Percentiles rank a stretch among this genome's conserved stretches.
Conservation (phyloP, 768 basidiomycete genomes). For the Naganishia antarctica region DNA sequence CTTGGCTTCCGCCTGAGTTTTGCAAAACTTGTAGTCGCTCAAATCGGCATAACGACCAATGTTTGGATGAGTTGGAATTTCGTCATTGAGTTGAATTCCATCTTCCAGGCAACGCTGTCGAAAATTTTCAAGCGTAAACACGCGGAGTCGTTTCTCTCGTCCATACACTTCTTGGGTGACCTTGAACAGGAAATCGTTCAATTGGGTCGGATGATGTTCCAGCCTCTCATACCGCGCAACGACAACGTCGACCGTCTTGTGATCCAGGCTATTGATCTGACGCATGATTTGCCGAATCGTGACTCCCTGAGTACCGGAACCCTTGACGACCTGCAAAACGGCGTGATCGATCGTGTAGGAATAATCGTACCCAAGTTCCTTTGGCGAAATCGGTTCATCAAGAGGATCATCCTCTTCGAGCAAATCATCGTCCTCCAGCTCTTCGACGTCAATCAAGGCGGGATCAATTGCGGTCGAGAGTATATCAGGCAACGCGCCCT, state of each 20-base stretch:
- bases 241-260: conserved; percentile 68
- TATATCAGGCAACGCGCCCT: neutral
- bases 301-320: conserved; percentile 16
- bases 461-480: conserved; percentile 1
- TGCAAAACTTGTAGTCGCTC: conserved; percentile 27
- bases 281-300: conserved; percentile 14
- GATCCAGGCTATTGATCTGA: conserved; percentile 54
- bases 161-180: conserved; percentile 75
- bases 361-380: conserved; percentile 11
- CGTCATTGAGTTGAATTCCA: conserved; percentile 50
- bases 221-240: conserved; percentile 62
- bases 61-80: conserved; percentile 21
- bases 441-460: neutral
- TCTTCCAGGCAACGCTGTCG: conserved; percentile 61
- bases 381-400: conserved; percentile 3
- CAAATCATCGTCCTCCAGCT: conserved; percentile 1
- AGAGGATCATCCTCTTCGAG: conserved; percentile 16
- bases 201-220: conserved; percentile 62
- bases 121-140: conserved; percentile 71
- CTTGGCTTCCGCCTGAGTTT: conserved; percentile 8
- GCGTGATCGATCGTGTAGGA: conserved; percentile 14
- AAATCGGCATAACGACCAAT: conserved; percentile 36
- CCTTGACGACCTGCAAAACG: conserved; percentile 8
- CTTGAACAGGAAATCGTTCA: conserved; percentile 65
- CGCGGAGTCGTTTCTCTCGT: conserved; percentile 78